Conservation (phyloP, 768 basidiomycete genomes). For the Chalciporus chontae region DNA sequence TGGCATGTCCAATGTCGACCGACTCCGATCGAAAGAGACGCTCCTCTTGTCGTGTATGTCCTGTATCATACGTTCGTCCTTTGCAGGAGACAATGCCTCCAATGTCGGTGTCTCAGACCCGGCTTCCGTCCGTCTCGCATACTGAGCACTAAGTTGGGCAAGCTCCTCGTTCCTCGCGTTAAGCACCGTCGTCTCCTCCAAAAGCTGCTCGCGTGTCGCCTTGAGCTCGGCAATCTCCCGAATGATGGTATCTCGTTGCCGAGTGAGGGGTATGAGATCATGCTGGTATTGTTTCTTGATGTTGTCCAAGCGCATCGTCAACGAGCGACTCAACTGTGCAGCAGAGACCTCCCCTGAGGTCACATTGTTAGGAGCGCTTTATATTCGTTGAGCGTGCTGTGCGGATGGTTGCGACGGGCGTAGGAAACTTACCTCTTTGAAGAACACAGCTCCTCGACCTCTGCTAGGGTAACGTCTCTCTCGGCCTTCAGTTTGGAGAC, state of each 20-base stretch:
- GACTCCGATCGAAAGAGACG: conserved; percentile 28
- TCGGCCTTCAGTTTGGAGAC: conserved; percentile 85
- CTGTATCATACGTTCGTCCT: conserved; percentile 9
- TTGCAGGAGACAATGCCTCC: conserved; percentile 5
- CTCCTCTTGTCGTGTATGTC: conserved; percentile 26
- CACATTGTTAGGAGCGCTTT: conserved; percentile 26
- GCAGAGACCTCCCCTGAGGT: conserved; percentile 35
- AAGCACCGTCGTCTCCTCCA: conserved; percentile 89
- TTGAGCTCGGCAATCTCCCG: conserved; percentile 86
- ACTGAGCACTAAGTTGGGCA: conserved; percentile 80
- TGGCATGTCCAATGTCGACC: conserved; percentile 10
- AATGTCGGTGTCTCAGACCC: conserved; percentile 12
- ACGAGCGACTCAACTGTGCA: conserved; percentile 55
- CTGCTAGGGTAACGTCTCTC: conserved; percentile 87
- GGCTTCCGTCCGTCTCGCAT: conserved; percentile 71
- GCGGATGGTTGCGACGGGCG: conserved; percentile 4
- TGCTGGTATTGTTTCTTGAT: conserved; percentile 85
- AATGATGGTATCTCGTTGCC: conserved; percentile 72
- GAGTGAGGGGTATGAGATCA: conserved; percentile 81
- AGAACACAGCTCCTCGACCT: conserved; percentile 85
- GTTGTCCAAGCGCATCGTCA: conserved; percentile 82
- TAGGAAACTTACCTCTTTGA: conserved; percentile 57
- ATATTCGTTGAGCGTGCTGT: conserved; percentile 22
- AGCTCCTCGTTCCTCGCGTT: conserved; percentile 92
- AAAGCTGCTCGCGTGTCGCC: conserved; percentile 77